Evolutionary conservation across 768 basidiomycete species (phyloP).

Genomic region (Mycena vitilis): DNA sequence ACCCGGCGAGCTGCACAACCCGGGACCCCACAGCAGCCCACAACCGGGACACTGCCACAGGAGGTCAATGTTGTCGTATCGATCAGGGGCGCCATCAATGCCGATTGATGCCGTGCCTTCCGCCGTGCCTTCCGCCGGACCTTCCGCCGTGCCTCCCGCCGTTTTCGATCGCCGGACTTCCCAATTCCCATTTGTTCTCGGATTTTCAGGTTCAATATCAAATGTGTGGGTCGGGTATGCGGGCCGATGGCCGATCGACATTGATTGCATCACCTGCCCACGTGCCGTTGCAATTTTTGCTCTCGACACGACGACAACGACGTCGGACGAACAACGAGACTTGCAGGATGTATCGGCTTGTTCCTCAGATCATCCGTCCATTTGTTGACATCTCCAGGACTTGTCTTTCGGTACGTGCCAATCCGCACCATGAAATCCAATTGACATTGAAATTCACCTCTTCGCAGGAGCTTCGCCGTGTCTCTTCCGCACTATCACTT

Average conservation of each 20-base stretch:
- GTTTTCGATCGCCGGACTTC: too few relatives aligned
- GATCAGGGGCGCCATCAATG: too few relatives aligned
- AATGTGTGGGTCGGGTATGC: background rate
- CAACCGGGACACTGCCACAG: too few relatives aligned
- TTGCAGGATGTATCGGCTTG: constrained; percentile 18
- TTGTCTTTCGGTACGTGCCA: constrained; percentile 10
- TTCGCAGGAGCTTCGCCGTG: constrained; percentile 11
- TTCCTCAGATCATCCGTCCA: constrained; percentile 13
- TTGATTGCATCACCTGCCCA: background rate
- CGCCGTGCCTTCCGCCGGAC: too few relatives aligned
- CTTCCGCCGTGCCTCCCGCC: too few relatives aligned
- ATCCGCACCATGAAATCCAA: constrained; percentile 5
- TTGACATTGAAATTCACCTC: constrained; percentile 1
- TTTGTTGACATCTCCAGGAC: constrained; percentile 12
- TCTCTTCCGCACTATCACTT: constrained; percentile 7
- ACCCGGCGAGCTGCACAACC: too few relatives aligned
- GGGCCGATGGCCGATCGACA: background rate
- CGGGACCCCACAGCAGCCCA: too few relatives aligned
- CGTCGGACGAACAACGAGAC: too few relatives aligned
- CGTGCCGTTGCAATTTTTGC: background rate
- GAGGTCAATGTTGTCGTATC: too few relatives aligned
- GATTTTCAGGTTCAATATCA: too few relatives aligned
- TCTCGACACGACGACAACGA: background rate
- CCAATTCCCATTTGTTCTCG: too few relatives aligned
- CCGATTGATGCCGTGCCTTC: too few relatives aligned